Percentiles rank a stretch among this genome's conserved stretches.
These are phyloP conservation scores for Acrocalymma vagum DNA, from an alignment of 2,329 filamentous ascomycete species.

Conservation along the genomic window DNA sequence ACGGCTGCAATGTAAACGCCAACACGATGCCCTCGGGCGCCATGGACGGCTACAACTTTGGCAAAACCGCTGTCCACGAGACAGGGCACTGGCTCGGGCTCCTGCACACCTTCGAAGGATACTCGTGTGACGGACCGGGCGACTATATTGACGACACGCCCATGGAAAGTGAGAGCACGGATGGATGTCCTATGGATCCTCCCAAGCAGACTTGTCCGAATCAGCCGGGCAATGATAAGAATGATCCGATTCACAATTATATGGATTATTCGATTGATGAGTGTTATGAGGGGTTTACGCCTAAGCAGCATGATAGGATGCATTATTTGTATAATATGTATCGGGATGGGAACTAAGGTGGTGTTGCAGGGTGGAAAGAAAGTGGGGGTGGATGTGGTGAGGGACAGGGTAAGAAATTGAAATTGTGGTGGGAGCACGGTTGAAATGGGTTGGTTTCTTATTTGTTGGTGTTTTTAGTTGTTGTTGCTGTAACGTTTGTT, in stretches of 20 bases:
- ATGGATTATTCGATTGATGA: slow-evolving; percentile 68
- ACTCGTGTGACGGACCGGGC: slow-evolving; percentile 53
- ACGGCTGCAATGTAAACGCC: slow-evolving; percentile 67
- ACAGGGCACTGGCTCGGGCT: slow-evolving; percentile 59
- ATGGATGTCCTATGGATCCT: slow-evolving; percentile 60
- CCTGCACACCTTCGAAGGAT: slow-evolving; percentile 57
- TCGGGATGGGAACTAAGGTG: slow-evolving; percentile 42
- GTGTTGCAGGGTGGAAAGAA: background rate
- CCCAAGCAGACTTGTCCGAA: slow-evolving; percentile 61
- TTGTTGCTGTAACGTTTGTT: slow-evolving; percentile 1
- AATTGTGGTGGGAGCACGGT: slow-evolving; percentile 10
- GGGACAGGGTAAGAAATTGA: slow-evolving; percentile 3
- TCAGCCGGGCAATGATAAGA: slow-evolving; percentile 39
- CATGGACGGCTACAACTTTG: slow-evolving; percentile 58
- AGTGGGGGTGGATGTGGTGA: slow-evolving; percentile 6
- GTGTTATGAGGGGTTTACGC: slow-evolving; percentile 63
- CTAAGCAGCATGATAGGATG: slow-evolving; percentile 60
- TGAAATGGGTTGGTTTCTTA: slow-evolving; percentile 11
- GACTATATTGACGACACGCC: slow-evolving; percentile 57
- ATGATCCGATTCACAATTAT: slow-evolving; percentile 65
- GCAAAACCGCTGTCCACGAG: slow-evolving; percentile 58
- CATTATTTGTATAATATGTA: slow-evolving; percentile 60
- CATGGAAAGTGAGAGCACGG: slow-evolving; percentile 55
- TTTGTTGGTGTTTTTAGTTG: slow-evolving; percentile 10
- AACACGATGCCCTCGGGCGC: slow-evolving; percentile 63